Base-by-base conservation (phyloP, 2,329 filamentous ascomycete genomes). In the Apiospora marii region DNA sequence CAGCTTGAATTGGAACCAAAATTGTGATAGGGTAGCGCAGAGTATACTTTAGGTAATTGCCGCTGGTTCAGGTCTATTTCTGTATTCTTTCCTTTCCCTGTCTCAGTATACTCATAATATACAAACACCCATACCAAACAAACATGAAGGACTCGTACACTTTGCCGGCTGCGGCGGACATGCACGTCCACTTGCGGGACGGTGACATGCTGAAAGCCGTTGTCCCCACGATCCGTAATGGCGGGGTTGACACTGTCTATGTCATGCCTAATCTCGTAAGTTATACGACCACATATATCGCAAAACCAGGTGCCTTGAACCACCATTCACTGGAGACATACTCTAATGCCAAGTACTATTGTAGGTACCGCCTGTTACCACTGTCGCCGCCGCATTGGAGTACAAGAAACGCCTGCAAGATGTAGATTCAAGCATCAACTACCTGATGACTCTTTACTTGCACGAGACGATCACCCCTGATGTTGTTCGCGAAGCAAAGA, bases 401-500 rank as follows among this genome's bases (percentile, higher is more conserved):
- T 89, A 89, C 77, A 82, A 85, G 75, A 79, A 82, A 70, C 81
- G 81, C 49, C 80, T 88, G 34, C 79, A 84, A 74, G 80, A 81
- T 19, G 80, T 88, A 34, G 85, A 85, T 73, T 84, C 85, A 3
- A 83, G 84, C 71, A 84, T 87, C 67, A 85, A 82, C 71, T 88
- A 84, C 75, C 83, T 88, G 30, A 88, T 88, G 85, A 86, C 87
- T 30, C 81, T 89, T 46, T 89, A 88, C 77, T 82, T 88, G 71
- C 85, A 88, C 75, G 82, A 84, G 68, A 84, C 82, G 10, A 84
- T 88, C 69, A 88, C 85, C 3, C 85, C 87, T 8, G 84, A 85
- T 46, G 85, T 83, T 10, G 91, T 93, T 75, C 84, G 85, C 44
- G 87, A 91, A 74, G 91, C 91, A 46, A 90, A 89, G 77, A 84